Conservation (phyloP, 495 filamentous ascomycete species). For the Letharia lupina region DNA sequence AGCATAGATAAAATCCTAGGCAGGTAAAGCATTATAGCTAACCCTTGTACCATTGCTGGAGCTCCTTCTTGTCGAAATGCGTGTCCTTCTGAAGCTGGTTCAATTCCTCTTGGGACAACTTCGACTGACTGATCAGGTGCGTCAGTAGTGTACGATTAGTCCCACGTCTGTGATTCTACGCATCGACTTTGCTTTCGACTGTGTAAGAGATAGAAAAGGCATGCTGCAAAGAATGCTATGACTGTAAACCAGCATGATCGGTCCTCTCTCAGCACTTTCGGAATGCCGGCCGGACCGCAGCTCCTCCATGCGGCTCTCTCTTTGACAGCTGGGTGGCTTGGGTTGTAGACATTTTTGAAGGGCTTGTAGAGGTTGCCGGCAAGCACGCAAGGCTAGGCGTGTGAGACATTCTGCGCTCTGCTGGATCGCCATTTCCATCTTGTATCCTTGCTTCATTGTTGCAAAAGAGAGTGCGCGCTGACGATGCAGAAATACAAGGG, state of each 20-base stretch:
- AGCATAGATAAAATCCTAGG: constrained; percentile 11
- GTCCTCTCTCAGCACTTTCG: neutral
- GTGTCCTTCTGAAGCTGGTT: constrained; percentile 91
- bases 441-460: neutral
- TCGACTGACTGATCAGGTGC: constrained; percentile 59
- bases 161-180: neutral
- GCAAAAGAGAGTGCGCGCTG: neutral
- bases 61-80: constrained; percentile 98
- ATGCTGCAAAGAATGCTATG: neutral
- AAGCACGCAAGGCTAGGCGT: neutral
- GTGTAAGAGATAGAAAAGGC: neutral
- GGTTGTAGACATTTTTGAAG: neutral
- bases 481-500: neutral
- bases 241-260: neutral
- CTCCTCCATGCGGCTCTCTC: neutral
- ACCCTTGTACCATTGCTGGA: constrained; percentile 99
- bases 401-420: neutral
- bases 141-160: constrained; percentile 1
- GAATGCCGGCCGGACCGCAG: neutral
- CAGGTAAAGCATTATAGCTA: constrained; percentile 21
- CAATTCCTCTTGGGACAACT: constrained; percentile 91
- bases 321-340: neutral
- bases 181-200: neutral
- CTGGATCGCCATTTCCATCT: neutral
- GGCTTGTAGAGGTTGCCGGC: neutral